Percentiles rank a stretch among this genome's conserved stretches.
These are phyloP conservation scores for Geum urbanum DNA, from an alignment of 306 rosid species.

Conservation along the genomic window DNA sequence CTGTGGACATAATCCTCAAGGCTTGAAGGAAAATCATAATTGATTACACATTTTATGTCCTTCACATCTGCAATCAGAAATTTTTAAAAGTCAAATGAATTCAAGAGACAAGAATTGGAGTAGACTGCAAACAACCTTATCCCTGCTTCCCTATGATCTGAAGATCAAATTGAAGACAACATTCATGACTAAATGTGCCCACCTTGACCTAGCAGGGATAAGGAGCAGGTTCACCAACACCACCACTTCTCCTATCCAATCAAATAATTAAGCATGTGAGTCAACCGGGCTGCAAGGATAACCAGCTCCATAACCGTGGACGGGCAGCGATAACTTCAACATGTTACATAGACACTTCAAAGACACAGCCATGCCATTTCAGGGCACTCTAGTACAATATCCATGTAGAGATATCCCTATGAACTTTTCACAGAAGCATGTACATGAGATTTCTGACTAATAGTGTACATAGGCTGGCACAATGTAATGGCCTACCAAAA, in stretches of 20 bases:
- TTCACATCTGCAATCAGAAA: conserved; percentile 76
- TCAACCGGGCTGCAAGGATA: conserved; percentile 89
- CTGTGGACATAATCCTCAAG: conserved; percentile 95
- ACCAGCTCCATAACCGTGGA: conserved; percentile 99
- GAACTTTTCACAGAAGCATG: conserved; percentile 14
- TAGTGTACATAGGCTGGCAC: conserved; percentile 25
- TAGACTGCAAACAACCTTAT: conserved; percentile 76
- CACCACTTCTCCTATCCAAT: conserved; percentile 61
- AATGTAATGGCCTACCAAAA: conserved; percentile 20
- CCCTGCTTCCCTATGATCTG: conserved; percentile 76
- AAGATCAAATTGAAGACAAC: conserved; percentile 80
- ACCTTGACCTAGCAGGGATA: conserved; percentile 98
- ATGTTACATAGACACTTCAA: conserved; percentile 36
- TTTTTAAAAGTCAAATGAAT: conserved; percentile 21
- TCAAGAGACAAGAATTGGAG: conserved; percentile 32
- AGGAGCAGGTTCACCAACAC: conserved; percentile 87
- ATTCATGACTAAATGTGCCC: conserved; percentile 95
- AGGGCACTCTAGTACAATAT: conserved; percentile 33
- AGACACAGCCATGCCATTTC: conserved; percentile 36
- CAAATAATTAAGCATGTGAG: conserved; percentile 69
- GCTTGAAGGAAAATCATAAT: conserved; percentile 90
- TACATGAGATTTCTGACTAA: no score
- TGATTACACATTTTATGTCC: conserved; percentile 91
- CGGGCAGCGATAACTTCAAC: conserved; percentile 58
- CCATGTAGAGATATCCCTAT: conserved; percentile 26